Base-by-base conservation (phyloP, 2,329 filamentous ascomycete species). In the Zymoseptoria brevis region DNA sequence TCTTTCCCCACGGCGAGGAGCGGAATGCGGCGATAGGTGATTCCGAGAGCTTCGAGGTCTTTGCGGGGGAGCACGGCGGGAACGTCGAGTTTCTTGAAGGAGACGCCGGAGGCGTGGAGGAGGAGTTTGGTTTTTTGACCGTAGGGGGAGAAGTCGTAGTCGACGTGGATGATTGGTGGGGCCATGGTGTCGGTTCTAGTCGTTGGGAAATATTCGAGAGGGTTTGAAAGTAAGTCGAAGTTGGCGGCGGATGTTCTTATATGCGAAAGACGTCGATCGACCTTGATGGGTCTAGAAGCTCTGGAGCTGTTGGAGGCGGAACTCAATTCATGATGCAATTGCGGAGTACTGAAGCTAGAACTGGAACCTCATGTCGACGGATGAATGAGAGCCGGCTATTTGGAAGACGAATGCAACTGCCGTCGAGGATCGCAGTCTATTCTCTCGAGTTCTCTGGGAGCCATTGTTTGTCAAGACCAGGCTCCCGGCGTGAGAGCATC, bases 21-120 rank as follows among this genome's bases (percentile, higher is more conserved):
- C 1, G 70, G 70, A 35, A 72, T 71, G 53, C 70, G 66, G 21
- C 70, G 67, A 60, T 71, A 71, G 7, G 67, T 69, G 53, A 72
- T 66, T 7, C 66, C 69, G 8, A 72, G 54, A 5, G 58, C 62
- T 57, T 69, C 65, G n/a, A 72, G 64, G 50, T 69, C 65, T 13
- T 64, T 64, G 24, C 70, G 68, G 8, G 70, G 69, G 5, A 71
- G 62, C n/a, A 68, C 57, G 7, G 56, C 29, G 3, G 69, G 68
- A 41, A 68, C 64, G 49, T 69, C 69, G 57, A 58, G 64, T 60
- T 65, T 66, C 41, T 65, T 50, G 60, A 61, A 69, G 19, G 58
- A 41, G 8, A 69, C 57, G 50, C 64, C 64, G 11, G 64, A 59
- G 13, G 65, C 65, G 19, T 62, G 59, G 7, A 71, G 59, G 26